Conservation (phyloP, 805 yeast genomes). For the Dipodascus geniculatus region DNA sequence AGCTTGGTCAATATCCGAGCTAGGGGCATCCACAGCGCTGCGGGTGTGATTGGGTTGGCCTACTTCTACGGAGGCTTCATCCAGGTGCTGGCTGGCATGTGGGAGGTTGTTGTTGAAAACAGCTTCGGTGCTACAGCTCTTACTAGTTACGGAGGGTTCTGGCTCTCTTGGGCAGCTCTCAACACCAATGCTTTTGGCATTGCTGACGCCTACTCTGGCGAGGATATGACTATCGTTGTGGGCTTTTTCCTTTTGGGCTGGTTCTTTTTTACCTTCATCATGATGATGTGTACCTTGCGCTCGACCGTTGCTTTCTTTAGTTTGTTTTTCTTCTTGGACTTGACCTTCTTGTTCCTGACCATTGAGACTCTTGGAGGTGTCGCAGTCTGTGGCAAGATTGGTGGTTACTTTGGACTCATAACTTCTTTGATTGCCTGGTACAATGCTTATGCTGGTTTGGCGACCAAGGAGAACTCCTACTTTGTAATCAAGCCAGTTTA, state of each 20-base stretch:
- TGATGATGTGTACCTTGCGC: slow-evolving; percentile 43
- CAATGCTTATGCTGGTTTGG: slow-evolving; percentile 59
- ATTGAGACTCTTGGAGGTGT: slow-evolving; percentile 42
- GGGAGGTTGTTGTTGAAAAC: slow-evolving; percentile 53
- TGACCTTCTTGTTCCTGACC: slow-evolving; percentile 40
- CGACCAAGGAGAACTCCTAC: slow-evolving; percentile 54
- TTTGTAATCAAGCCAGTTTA: slow-evolving; percentile 37
- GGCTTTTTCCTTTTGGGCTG: slow-evolving; percentile 52
- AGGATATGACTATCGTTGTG: slow-evolving; percentile 33
- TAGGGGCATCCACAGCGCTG: slow-evolving; percentile 42
- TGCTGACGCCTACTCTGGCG: slow-evolving; percentile 34
- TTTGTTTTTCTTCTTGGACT: slow-evolving; percentile 39
- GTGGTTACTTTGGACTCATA: slow-evolving; percentile 53
- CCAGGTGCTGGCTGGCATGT: slow-evolving; percentile 54
- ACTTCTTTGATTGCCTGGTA: slow-evolving; percentile 57
- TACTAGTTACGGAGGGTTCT: slow-evolving; percentile 41
- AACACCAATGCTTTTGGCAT: slow-evolving; percentile 41
- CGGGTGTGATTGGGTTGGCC: slow-evolving; percentile 49
- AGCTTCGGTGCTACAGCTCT: slow-evolving; percentile 49
- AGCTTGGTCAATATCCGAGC: slow-evolving; percentile 42
- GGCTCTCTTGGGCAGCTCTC: slow-evolving; percentile 54
- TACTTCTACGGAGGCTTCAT: slow-evolving; percentile 54
- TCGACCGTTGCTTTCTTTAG: slow-evolving; percentile 54
- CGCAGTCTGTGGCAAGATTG: slow-evolving; percentile 34
- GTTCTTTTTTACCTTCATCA: slow-evolving; percentile 45